phyloP scores from a whole-genome alignment of 306 rosid genomes.

The Heteromeles arbutifolia region DNA sequence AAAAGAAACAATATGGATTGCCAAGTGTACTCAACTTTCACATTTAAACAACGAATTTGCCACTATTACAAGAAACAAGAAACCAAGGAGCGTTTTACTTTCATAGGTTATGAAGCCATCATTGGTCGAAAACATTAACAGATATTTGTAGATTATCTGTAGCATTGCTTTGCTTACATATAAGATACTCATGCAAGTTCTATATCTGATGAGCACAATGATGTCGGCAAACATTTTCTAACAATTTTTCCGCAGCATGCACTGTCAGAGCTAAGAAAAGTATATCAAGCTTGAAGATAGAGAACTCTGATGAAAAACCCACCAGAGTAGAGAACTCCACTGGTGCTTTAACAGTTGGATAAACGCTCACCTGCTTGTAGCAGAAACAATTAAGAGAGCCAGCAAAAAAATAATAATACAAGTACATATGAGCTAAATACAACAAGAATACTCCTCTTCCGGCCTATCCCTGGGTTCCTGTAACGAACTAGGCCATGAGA shows the following conservation, averaged over 20 bases:
- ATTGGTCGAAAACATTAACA: neutral
- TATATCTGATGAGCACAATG: neutral
- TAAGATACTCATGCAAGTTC: neutral
- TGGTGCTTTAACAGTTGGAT: constrained; percentile 90
- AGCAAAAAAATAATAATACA: constrained; percentile 10
- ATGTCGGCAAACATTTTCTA: too few relatives aligned
- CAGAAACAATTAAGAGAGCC: constrained; percentile 17
- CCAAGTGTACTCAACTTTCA: neutral
- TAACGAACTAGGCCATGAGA: neutral
- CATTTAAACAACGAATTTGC: neutral
- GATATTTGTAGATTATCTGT: neutral
- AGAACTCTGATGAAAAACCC: neutral
- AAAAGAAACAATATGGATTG: neutral
- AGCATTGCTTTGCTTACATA: neutral
- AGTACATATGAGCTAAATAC: neutral
- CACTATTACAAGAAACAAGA: neutral
- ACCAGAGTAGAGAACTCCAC: constrained; percentile 79
- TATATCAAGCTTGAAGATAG: neutral
- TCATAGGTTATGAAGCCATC: neutral
- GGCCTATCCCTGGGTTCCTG: neutral
- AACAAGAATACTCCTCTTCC: neutral
- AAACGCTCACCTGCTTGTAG: constrained; percentile 70
- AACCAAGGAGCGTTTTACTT: neutral
- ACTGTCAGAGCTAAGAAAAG: too few relatives aligned
- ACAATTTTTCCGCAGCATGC: too few relatives aligned